Evolutionary conservation across 345 rosid genomes (phyloP).

Genomic region (Stellera chamaejasme): DNA sequence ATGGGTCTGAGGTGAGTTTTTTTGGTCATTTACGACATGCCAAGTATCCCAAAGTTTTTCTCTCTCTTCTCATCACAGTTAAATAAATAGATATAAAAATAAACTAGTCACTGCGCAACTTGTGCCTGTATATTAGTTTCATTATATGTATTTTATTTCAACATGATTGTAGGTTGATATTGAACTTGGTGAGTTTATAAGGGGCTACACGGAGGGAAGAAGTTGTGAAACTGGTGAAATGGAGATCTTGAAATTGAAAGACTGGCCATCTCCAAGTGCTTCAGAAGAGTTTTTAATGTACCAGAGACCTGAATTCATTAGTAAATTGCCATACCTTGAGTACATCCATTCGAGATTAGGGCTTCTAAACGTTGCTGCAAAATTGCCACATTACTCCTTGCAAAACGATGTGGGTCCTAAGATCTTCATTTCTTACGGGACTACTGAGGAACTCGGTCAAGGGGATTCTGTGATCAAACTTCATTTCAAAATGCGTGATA

Average conservation of each 20-base stretch:
- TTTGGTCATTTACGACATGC: slow-evolving; percentile 13
- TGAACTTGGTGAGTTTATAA: slow-evolving; percentile 56
- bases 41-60: not conserved
- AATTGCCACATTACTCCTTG: slow-evolving; percentile 89
- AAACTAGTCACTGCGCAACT: not conserved
- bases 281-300: slow-evolving; percentile 85
- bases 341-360: slow-evolving; percentile 91
- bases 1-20: slow-evolving; percentile 61
- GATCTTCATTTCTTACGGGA: slow-evolving; percentile 74
- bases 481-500: slow-evolving; percentile 70
- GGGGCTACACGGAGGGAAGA: slow-evolving; percentile 65
- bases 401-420: slow-evolving; percentile 95
- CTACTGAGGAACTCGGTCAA: slow-evolving; percentile 38
- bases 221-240: slow-evolving; percentile 38
- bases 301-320: slow-evolving; percentile 83
- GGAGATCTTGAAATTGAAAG: slow-evolving; percentile 68
- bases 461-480: slow-evolving; percentile 66
- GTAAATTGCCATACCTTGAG: slow-evolving; percentile 89
- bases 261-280: slow-evolving; percentile 94
- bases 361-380: slow-evolving; percentile 90
- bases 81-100: too few relatives aligned
- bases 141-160: not conserved
- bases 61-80: too few relatives aligned
- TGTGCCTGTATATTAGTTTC: not conserved
- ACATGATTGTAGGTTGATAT: slow-evolving; percentile 58